phyloP scores from a whole-genome alignment of 345 rosid species.

The Pistacia vera region DNA sequence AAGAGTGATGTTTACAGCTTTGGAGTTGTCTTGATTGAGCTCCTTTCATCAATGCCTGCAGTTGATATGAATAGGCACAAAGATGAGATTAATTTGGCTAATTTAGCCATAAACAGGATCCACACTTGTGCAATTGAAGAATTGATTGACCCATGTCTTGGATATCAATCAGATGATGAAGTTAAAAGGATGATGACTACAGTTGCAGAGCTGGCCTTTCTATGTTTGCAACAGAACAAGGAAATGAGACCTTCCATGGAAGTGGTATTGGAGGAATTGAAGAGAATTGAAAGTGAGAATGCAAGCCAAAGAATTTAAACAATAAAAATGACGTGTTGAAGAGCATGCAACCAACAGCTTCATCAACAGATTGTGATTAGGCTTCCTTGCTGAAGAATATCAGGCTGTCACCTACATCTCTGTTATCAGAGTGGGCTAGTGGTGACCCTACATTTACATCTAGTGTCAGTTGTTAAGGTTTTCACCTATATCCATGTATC shows the following conservation, averaged over 20 bases:
- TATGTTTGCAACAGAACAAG: conserved; percentile 59
- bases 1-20: too few species aligned
- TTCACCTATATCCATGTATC: too few species aligned
- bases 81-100: too few species aligned
- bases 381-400: conserved; percentile 34
- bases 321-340: neutral
- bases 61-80: conserved; percentile 27
- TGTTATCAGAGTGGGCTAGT: conserved; percentile 59
- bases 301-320: conserved; percentile 6
- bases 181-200: conserved; percentile 45
- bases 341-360: conserved; percentile 13
- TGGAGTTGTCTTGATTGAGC: too few species aligned
- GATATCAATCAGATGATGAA: conserved; percentile 35
- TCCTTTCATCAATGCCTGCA: too few species aligned
- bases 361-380: conserved; percentile 43
- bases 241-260: conserved; percentile 64
- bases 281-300: conserved; percentile 36
- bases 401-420: conserved; percentile 44
- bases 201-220: conserved; percentile 62
- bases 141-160: too few species aligned
- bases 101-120: too few species aligned
- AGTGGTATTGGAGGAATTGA: conserved; percentile 45
- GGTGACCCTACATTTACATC: conserved; percentile 48
- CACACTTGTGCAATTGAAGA: too few species aligned
- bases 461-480: conserved; percentile 21